These are phyloP conservation scores for Pichia sp. DNA, from an alignment of 1,139 yeast genomes.

Conservation along the genomic window DNA sequence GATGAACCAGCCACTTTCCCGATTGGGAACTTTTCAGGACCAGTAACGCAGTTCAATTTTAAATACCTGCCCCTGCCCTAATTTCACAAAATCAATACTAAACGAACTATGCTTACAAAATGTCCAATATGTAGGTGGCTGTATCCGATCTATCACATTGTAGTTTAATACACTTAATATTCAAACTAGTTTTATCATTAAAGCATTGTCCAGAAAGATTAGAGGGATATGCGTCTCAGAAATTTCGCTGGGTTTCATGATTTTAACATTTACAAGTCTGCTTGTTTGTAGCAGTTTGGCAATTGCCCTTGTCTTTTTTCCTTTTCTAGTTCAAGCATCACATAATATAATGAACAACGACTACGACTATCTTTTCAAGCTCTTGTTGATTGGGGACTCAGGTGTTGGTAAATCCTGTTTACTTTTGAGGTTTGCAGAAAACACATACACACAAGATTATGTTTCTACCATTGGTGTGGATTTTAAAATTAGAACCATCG, in stretches of 20 bases:
- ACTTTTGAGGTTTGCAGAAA: conserved; percentile 91
- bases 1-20: conserved; percentile 14
- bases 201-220: not conserved
- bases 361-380: conserved; percentile 95
- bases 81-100: not conserved
- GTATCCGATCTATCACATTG: not conserved
- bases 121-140: not conserved
- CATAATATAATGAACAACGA: conserved; percentile 57
- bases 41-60: not conserved
- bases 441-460: conserved; percentile 94
- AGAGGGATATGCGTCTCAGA: not conserved
- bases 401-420: conserved; percentile 98
- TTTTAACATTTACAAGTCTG: not conserved
- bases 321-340: not conserved
- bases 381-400: conserved; percentile 91
- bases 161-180: too few species aligned
- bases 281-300: not conserved
- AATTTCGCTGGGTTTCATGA: not conserved
- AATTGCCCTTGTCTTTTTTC: not conserved
- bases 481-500: conserved; percentile 95
- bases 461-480: conserved; percentile 98
- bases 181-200: not conserved
- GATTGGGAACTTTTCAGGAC: conserved; percentile 4
- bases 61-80: not conserved
- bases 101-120: not conserved